Evolutionary conservation across 805 yeast genomes (phyloP).

Genomic region (Metschnikowia baotianmanensis): DNA sequence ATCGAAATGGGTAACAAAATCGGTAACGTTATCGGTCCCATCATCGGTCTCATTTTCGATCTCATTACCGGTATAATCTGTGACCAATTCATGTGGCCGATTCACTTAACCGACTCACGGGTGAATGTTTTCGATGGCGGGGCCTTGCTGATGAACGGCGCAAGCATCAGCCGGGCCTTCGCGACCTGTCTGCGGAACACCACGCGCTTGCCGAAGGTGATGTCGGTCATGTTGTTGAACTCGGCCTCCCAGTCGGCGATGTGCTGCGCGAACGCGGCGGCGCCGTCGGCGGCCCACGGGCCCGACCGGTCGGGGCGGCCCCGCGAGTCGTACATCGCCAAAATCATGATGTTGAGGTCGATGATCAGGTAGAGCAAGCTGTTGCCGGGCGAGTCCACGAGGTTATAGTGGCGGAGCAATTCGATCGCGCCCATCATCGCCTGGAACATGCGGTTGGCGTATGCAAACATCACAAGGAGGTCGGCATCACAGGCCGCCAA

Average conservation of each 20-base stretch:
- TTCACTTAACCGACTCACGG: too few relatives aligned
- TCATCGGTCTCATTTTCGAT: too few relatives aligned
- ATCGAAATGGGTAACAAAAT: too few relatives aligned
- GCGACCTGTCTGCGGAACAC: neutral
- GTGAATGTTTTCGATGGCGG: too few relatives aligned
- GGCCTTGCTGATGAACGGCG: too few relatives aligned
- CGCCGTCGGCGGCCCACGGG: too few relatives aligned
- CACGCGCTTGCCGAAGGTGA: neutral
- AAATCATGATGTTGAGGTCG: constrained; percentile 2
- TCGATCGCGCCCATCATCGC: constrained; percentile 3
- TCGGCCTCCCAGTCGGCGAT: neutral
- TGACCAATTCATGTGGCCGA: too few relatives aligned
- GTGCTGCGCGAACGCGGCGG: too few relatives aligned
- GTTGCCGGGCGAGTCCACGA: neutral
- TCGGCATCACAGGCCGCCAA: neutral
- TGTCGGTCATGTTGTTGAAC: neutral
- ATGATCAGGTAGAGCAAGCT: neutral
- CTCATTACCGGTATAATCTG: too few relatives aligned
- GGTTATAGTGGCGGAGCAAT: neutral
- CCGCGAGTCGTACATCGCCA: neutral
- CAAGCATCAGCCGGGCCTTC: neutral
- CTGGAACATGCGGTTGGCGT: constrained; percentile 1
- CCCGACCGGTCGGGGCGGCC: neutral
- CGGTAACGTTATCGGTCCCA: too few relatives aligned
- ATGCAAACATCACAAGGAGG: neutral